Conservation (phyloP, 176 grass and related monocot species). For the Hordeum marinum region DNA sequence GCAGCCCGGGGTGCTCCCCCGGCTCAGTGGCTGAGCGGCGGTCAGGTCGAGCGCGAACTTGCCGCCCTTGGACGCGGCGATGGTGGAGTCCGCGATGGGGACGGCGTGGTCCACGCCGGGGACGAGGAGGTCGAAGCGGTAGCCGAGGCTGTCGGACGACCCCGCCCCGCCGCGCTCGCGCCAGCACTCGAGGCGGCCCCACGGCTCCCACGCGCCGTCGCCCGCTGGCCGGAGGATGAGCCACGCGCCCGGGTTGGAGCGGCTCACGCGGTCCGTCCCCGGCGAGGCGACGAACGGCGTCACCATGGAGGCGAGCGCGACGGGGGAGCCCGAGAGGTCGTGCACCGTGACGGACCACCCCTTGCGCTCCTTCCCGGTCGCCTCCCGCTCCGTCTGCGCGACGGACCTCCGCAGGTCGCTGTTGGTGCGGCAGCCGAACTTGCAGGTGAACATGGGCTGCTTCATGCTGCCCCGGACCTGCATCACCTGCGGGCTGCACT, state of each 20-base stretch:
- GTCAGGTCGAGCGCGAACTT: constrained; percentile 95
- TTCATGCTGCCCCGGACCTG: constrained; percentile 59
- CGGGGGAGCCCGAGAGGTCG: constrained; percentile 87
- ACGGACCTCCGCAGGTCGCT: constrained; percentile 61
- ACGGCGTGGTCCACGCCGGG: constrained; percentile 55
- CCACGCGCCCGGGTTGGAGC: constrained; percentile 94
- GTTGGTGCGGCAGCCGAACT: constrained; percentile 77
- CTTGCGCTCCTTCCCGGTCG: constrained; percentile 69
- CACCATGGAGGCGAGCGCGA: constrained; percentile 92
- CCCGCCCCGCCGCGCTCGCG: constrained; percentile 70
- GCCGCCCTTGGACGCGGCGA: constrained; percentile 64
- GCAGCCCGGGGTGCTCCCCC: constrained; percentile 60
- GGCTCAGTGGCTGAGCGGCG: constrained; percentile 41
- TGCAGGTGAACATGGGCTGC: constrained; percentile 96
- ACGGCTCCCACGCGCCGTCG: constrained; percentile 87
- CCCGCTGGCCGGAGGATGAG: constrained; percentile 76
- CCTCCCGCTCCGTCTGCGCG: constrained; percentile 45
- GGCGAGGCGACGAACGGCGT: constrained; percentile 93
- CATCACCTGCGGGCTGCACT: constrained; percentile 83
- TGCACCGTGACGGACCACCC: constrained; percentile 98
- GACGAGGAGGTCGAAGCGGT: constrained; percentile 77
- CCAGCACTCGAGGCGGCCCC: constrained; percentile 94
- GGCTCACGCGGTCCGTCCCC: constrained; percentile 71
- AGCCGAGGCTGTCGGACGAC: constrained; percentile 62
- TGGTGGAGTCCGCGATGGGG: constrained; percentile 51